Evolutionary conservation across 805 yeast species (phyloP).

Genomic region (Cyberlindnera japonica): DNA sequence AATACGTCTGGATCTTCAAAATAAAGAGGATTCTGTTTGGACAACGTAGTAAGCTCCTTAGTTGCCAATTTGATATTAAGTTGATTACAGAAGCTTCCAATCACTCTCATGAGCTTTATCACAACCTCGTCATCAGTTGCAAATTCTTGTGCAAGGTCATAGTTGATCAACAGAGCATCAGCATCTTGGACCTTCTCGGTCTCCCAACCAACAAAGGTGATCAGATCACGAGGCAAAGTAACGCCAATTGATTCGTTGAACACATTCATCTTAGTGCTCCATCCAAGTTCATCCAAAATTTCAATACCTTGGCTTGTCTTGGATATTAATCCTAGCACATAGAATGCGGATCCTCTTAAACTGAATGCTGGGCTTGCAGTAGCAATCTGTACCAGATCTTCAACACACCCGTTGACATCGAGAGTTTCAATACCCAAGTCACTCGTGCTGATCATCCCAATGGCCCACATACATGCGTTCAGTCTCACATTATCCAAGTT

Average conservation of each 20-base stretch:
- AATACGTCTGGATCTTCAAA: conserved; percentile 58
- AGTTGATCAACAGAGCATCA: conserved; percentile 13
- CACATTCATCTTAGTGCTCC: conserved; percentile 53
- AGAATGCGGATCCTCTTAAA: conserved; percentile 73
- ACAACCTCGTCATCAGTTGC: conserved; percentile 28
- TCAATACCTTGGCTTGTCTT: conserved; percentile 78
- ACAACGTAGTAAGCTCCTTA: conserved; percentile 52
- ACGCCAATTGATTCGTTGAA: conserved; percentile 42
- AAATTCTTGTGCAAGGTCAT: conserved; percentile 8
- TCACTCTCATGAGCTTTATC: conserved; percentile 31
- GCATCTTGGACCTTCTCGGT: conserved; percentile 6
- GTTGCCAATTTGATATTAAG: conserved; percentile 50
- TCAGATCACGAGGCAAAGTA: conserved; percentile 35
- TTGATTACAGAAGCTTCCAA: conserved; percentile 57
- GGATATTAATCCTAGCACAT: conserved; percentile 69
- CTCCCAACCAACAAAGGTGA: conserved; percentile 28
- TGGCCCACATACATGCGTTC: conserved; percentile 81
- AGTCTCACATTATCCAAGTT: conserved; percentile 42
- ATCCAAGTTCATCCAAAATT: conserved; percentile 73
- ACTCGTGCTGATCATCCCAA: conserved; percentile 78
- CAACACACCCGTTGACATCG: conserved; percentile 49
- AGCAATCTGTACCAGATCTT: conserved; percentile 51
- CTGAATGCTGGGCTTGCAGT: conserved; percentile 48
- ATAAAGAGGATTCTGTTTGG: conserved; percentile 44
- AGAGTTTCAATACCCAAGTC: conserved; percentile 60